Conservation (phyloP, 108 stramenopile species). For the Schizochytrium sp. region DNA sequence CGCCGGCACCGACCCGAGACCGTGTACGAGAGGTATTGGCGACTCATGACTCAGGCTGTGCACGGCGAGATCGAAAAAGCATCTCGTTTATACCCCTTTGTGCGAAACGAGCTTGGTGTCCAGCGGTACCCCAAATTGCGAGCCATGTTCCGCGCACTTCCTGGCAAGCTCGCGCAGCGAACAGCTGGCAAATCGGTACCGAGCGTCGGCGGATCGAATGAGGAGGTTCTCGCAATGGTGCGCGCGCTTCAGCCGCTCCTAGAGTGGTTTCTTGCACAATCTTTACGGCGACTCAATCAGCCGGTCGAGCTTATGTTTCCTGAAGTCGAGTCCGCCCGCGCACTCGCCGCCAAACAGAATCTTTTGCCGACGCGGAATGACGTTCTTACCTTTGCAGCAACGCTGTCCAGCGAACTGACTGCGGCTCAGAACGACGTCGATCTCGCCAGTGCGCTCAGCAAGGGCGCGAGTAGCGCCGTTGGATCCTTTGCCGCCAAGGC, state of each 20-base stretch:
- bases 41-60: not conserved
- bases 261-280: not conserved
- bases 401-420: not conserved
- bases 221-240: not conserved
- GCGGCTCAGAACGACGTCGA: not conserved
- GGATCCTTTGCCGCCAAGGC: not conserved
- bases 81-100: not conserved
- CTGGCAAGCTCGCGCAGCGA: not conserved
- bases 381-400: not conserved
- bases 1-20: not conserved
- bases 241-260: slow-evolving; percentile 4
- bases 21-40: slow-evolving; percentile 9
- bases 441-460: not conserved
- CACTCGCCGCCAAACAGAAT: not conserved
- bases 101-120: not conserved
- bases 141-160: not conserved
- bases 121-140: not conserved
- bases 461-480: not conserved
- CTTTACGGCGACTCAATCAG: not conserved
- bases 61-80: slow-evolving; percentile 15
- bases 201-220: not conserved
- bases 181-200: not conserved
- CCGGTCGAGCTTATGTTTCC: not conserved
- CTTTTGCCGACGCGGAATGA: not conserved
- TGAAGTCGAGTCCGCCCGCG: not conserved